These are phyloP conservation scores for Encephalitozoon romaleae DNA, from an alignment of 371 early-diverging fungal species.

Conservation along the genomic window DNA sequence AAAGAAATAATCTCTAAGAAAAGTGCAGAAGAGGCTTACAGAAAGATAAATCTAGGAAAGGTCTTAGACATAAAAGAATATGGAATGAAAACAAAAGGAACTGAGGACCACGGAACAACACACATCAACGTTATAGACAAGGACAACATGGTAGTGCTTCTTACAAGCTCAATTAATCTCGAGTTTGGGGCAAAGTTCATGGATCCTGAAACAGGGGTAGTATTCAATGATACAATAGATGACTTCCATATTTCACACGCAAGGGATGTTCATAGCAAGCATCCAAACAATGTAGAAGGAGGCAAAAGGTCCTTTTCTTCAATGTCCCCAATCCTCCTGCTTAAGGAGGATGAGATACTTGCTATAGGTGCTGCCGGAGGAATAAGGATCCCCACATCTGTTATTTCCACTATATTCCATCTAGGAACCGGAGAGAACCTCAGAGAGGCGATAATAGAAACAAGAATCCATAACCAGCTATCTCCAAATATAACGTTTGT, in stretches of 20 bases:
- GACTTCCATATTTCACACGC: slow-evolving; percentile 81
- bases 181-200: slow-evolving; percentile 81
- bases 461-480: slow-evolving; percentile 83
- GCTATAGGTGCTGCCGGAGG: slow-evolving; percentile 87
- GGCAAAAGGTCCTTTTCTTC: slow-evolving; percentile 83
- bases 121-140: slow-evolving; percentile 79
- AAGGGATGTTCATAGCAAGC: slow-evolving; percentile 72
- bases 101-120: slow-evolving; percentile 84
- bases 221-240: slow-evolving; percentile 92
- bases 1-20: slow-evolving; percentile 65
- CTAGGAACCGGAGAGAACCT: slow-evolving; percentile 67
- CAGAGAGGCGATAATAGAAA: slow-evolving; percentile 67
- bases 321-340: slow-evolving; percentile 73
- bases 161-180: slow-evolving; percentile 79
- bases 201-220: slow-evolving; percentile 81
- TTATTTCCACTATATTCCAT: slow-evolving; percentile 70
- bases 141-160: slow-evolving; percentile 71
- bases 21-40: slow-evolving; percentile 64
- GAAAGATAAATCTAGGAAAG: slow-evolving; percentile 32
- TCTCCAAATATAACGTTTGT: slow-evolving; percentile 66
- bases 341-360: slow-evolving; percentile 66
- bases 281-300: slow-evolving; percentile 74
- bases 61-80: slow-evolving; percentile 29
- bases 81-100: slow-evolving; percentile 27
- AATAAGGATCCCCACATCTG: slow-evolving; percentile 75